These are phyloP conservation scores for Rhizophagus sp. DNA, from an alignment of 192 early-diverging fungal genomes.

Conservation along the genomic window DNA sequence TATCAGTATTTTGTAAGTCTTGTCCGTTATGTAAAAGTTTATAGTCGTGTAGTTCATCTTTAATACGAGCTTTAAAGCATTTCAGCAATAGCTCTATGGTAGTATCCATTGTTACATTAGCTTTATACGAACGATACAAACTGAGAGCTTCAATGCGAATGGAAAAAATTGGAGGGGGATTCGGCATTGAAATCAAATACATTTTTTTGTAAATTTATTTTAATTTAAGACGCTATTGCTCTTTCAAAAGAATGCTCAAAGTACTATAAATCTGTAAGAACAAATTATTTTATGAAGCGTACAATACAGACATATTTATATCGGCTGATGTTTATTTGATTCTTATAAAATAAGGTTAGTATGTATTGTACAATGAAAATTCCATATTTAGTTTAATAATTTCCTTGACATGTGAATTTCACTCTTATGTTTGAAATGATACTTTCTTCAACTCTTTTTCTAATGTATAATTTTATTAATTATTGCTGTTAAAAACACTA, in stretches of 20 bases:
- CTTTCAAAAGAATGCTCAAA: constrained; percentile 40
- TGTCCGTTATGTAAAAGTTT: neutral
- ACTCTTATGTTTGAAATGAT: no score
- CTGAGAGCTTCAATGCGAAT: neutral
- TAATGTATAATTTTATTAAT: no score
- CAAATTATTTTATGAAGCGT: no score
- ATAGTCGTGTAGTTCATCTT: neutral
- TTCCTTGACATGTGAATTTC: no score
- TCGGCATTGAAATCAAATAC: neutral
- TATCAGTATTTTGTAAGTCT: neutral
- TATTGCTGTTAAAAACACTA: no score
- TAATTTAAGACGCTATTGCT: constrained; percentile 54
- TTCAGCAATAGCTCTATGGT: neutral
- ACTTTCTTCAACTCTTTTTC: no score
- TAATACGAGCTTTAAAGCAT: neutral
- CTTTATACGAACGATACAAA: constrained; percentile 52
- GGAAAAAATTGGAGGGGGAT: neutral
- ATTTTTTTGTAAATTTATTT: constrained; percentile 64
- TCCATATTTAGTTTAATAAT: no score
- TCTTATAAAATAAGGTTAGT: no score
- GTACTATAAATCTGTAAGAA: no score
- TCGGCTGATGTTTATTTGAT: constrained; percentile 46
- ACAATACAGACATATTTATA: neutral
- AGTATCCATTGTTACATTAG: neutral
- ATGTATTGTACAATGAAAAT: no score